Percentiles rank a stretch among this genome's conserved stretches.
phyloP scores from a whole-genome alignment of 2,329 filamentous ascomycete genomes.

The Ophiostoma piceae region DNA sequence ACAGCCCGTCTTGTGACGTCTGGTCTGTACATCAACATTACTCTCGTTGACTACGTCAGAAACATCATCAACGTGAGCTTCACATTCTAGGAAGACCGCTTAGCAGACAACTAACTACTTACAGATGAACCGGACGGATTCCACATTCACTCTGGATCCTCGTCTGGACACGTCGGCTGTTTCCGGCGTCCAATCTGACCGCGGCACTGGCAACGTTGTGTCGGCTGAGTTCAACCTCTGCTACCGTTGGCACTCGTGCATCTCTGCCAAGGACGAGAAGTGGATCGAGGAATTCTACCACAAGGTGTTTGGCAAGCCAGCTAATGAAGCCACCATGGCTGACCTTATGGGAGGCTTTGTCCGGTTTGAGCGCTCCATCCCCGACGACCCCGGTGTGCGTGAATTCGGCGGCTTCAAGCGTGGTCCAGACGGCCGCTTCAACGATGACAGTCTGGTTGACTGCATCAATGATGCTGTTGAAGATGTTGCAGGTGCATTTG shows the following conservation, averaged over 20 bases:
- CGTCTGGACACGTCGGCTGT: conserved; percentile 60
- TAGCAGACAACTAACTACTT: conserved; percentile 19
- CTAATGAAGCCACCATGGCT: conserved; percentile 49
- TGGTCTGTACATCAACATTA: conserved; percentile 74
- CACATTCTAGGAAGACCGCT: conserved; percentile 15
- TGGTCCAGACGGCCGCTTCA: conserved; percentile 61
- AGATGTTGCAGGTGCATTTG: conserved; percentile 69
- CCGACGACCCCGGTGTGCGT: conserved; percentile 63
- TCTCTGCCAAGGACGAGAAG: conserved; percentile 67
- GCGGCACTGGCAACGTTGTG: conserved; percentile 74
- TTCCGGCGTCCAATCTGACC: conserved; percentile 53
- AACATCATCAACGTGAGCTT: conserved; percentile 58
- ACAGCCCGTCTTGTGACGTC: conserved; percentile 69
- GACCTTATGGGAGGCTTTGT: conserved; percentile 60
- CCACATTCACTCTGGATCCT: conserved; percentile 76
- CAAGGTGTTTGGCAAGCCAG: conserved; percentile 56
- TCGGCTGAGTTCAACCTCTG: conserved; percentile 86
- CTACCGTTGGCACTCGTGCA: conserved; percentile 82
- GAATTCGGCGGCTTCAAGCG: conserved; percentile 63
- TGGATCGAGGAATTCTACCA: conserved; percentile 70
- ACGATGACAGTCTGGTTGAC: conserved; percentile 52
- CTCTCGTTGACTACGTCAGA: conserved; percentile 69
- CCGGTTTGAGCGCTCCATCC: conserved; percentile 56
- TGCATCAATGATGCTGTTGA: not conserved
- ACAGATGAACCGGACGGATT: conserved; percentile 60